These are phyloP conservation scores for Pilaira anomala DNA, from an alignment of 192 early-diverging fungal genomes.

Conservation along the genomic window DNA sequence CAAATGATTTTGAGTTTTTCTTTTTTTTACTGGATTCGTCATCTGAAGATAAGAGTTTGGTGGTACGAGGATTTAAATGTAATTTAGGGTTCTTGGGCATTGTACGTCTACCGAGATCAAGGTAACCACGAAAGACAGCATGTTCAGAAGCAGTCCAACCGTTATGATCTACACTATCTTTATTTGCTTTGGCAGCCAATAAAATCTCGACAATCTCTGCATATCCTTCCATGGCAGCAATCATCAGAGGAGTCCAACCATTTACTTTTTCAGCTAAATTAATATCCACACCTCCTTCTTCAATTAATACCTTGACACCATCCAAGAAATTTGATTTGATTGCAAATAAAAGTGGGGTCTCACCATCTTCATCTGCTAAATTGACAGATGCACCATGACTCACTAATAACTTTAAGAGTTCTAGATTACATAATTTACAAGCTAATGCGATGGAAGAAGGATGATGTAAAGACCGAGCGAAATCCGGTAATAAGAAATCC, in stretches of 20 bases:
- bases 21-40: neutral
- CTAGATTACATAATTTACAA: slow-evolving; percentile 46
- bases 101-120: slow-evolving; percentile 46
- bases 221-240: slow-evolving; percentile 65
- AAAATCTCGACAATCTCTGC: slow-evolving; percentile 48
- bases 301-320: slow-evolving; percentile 50
- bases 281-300: slow-evolving; percentile 35
- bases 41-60: slow-evolving; percentile 8
- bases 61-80: neutral
- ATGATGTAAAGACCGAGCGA: slow-evolving; percentile 23
- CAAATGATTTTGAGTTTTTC: slow-evolving; percentile 15
- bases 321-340: slow-evolving; percentile 49
- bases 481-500: slow-evolving; percentile 18
- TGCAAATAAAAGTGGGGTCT: slow-evolving; percentile 56
- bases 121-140: slow-evolving; percentile 58
- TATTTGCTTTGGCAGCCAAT: slow-evolving; percentile 50
- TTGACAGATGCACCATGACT: slow-evolving; percentile 53
- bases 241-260: slow-evolving; percentile 61
- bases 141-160: slow-evolving; percentile 63
- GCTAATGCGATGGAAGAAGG: slow-evolving; percentile 52
- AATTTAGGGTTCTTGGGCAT: slow-evolving; percentile 23
- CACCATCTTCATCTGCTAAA: slow-evolving; percentile 66
- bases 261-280: slow-evolving; percentile 52
- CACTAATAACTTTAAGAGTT: slow-evolving; percentile 51
- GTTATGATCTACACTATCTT: slow-evolving; percentile 42